Base-by-base conservation (phyloP, 177 flowering plant genomes). In the Vitis hybrid region DNA sequence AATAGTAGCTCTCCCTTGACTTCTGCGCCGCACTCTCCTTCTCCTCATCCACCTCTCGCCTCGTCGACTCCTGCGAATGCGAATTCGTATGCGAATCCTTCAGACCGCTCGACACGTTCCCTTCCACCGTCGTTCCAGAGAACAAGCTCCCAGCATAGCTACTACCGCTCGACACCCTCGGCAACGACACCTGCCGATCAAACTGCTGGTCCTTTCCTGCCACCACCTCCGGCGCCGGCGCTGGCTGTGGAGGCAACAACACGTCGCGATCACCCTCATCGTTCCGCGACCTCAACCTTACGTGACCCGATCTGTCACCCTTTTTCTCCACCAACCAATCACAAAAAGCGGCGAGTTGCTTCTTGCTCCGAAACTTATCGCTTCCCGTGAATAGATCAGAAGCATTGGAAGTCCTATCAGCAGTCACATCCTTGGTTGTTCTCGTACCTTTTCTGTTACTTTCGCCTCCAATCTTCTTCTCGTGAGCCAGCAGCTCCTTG, bases 71-170 rank as follows among this genome's bases (percentile, higher is more conserved):
- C 14, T 61, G 71, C 34, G 80, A 30, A 6, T 34, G 45, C 54
- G n/a, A 57, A 19, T 34, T 52, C 30, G 65, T 15, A 56, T 52
- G 59, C 13, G 79, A 70, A 6, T 82, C 91, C 73, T 79, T 84
- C 11, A 78, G 79, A n/a, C 81, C 91, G 62, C 73, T 71, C 9
- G 88, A 78, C 30, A 75, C 73, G 57, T 75, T 80, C 26, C 86
- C 89, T 18, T 87, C 92, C 62, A 79, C 32, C n/a, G 89, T 84
- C 11, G 89, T 85, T 18, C 81, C 84, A 0, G 98, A 89, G 60
- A 91, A 85, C 78, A 89, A 74, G 69, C 95, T 93, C 62, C 88
- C 91, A 0, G 86, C 89, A 60, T 77, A 93, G 66, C 95, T 89
- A 66, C 91, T 84, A 45, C 78, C 87, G 64, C 90, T 85, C 2